Evolutionary conservation across 306 rosid genomes (phyloP).

Genomic region (Abrus pulchellus): DNA sequence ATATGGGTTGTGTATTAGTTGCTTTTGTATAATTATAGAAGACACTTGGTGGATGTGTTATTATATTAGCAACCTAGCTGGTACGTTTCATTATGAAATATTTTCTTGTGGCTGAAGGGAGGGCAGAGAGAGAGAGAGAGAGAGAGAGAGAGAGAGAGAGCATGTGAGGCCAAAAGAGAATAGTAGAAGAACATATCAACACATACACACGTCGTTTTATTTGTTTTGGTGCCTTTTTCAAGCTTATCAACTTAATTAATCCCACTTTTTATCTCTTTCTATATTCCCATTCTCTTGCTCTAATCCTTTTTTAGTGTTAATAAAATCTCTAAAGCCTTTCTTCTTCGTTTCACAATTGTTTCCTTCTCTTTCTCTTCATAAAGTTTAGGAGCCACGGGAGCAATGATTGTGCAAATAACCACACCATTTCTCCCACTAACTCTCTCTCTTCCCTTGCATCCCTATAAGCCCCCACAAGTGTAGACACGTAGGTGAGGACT

Average conservation of each 20-base stretch:
- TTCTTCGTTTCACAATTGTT: slow-evolving; percentile 52
- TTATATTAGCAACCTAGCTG: slow-evolving; percentile 52
- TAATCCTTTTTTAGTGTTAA: slow-evolving; percentile 52
- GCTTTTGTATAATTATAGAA: slow-evolving; percentile 51
- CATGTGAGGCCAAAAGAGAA: slow-evolving; percentile 48
- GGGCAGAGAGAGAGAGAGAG: slow-evolving; percentile 45
- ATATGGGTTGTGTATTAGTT: slow-evolving; percentile 44
- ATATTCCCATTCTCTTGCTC: slow-evolving; percentile 50
- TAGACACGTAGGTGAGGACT: slow-evolving; percentile 35
- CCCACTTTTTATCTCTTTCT: slow-evolving; percentile 51
- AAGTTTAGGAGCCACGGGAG: slow-evolving; percentile 85
- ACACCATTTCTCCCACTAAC: slow-evolving; percentile 64
- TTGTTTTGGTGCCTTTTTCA: slow-evolving; percentile 45
- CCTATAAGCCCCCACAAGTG: slow-evolving; percentile 23
- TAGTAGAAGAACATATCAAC: slow-evolving; percentile 41
- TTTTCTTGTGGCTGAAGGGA: slow-evolving; percentile 77
- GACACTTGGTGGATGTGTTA: slow-evolving; percentile 50
- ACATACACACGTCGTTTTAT: slow-evolving; percentile 48
- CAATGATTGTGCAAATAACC: slow-evolving; percentile 80
- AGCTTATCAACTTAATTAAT: slow-evolving; percentile 53
- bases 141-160: not conserved
- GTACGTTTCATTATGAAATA: slow-evolving; percentile 51
- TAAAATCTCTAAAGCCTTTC: slow-evolving; percentile 54
- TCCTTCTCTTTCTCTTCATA: slow-evolving; percentile 53
- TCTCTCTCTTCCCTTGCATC: slow-evolving; percentile 32